Evolutionary conservation across 805 yeast species (phyloP), one percentile per base, ranked within the genome.

Genomic region (Lipomyces chichibuensis): DNA sequence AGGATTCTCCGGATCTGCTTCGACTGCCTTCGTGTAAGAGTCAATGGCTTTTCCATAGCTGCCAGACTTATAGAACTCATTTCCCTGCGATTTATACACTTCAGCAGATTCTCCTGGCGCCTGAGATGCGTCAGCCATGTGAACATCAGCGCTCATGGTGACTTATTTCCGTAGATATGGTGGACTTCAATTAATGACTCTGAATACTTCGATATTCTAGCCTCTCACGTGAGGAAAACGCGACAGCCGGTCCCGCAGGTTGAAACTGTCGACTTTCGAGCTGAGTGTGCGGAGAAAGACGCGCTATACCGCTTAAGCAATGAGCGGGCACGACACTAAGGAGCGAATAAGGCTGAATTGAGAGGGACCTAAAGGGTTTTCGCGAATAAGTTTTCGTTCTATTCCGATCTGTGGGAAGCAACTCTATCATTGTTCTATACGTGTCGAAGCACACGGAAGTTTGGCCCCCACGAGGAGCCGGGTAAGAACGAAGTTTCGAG

Each of bases 31-130:
- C 33, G 71, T 51, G 62, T 71, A 71, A 32, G 33, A 57, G 43
- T 72, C 73, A 11, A 81, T 65, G 14, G 83, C 83, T 69, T 73
- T 73, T 2, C 79, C 55, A 70, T 79, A 80, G 66, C 76, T 67
- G 59, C 78, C 79, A 25, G 71, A 65, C 67, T 79, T 78, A 74
- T 78, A 80, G 55, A 74, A 72, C 35, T 69, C 77, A 68, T 80
- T 80, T 39, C 83, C 83, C 60, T 76, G 73, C 56, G 74, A 76
- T 62, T 79, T 77, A 62, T 52, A 57, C 35, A 46, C 62, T 54
- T 66, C 71, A 9, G 70, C 71, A 25, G 51, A 17, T 49, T 29
- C 52, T 9, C 46, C 62, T 4, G 53, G 39, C 20, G 60, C 27
- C n/a, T 23, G 51, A 0, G 63, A 25, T 2, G 58, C 62, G 25